These are phyloP conservation scores for Bidens hawaiensis DNA, from an alignment of 140 eudicot genomes.

Conservation along the genomic window DNA sequence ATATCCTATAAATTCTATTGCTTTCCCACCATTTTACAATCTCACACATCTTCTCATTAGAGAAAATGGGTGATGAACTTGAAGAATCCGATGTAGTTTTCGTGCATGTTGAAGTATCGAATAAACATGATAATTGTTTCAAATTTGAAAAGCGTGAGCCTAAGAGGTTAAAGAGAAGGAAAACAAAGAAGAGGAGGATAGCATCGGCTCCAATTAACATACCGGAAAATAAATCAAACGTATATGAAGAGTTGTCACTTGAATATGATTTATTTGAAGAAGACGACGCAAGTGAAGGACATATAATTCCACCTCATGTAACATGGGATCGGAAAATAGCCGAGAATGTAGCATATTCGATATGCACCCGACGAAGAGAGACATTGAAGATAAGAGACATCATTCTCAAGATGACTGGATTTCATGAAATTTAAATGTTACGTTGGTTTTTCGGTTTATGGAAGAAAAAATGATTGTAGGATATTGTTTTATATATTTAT, in stretches of 20 bases:
- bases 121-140: background rate
- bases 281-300: slow-evolving; percentile 3
- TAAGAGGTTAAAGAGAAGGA: slow-evolving; percentile 17
- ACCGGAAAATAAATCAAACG: slow-evolving; percentile 23
- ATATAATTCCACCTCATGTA: slow-evolving; percentile 19
- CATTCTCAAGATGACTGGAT: slow-evolving; percentile 21
- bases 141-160: background rate
- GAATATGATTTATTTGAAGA: slow-evolving; percentile 25
- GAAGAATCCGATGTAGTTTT: slow-evolving; percentile 31
- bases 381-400: slow-evolving; percentile 32
- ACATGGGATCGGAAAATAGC: slow-evolving; percentile 2
- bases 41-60: background rate
- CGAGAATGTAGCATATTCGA: slow-evolving; percentile 23
- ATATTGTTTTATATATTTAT: background rate
- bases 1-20: slow-evolving; percentile 10
- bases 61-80: slow-evolving; percentile 24
- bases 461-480: background rate
- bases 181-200: slow-evolving; percentile 18
- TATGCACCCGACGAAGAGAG: background rate
- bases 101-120: slow-evolving; percentile 25
- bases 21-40: background rate
- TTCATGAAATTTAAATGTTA: slow-evolving; percentile 13
- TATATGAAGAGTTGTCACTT: background rate
- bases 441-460: background rate
- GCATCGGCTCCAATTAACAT: slow-evolving; percentile 23